Evolutionary conservation across 164 flowering plant genomes (phyloP).

Genomic region (Echeveria elegans): DNA sequence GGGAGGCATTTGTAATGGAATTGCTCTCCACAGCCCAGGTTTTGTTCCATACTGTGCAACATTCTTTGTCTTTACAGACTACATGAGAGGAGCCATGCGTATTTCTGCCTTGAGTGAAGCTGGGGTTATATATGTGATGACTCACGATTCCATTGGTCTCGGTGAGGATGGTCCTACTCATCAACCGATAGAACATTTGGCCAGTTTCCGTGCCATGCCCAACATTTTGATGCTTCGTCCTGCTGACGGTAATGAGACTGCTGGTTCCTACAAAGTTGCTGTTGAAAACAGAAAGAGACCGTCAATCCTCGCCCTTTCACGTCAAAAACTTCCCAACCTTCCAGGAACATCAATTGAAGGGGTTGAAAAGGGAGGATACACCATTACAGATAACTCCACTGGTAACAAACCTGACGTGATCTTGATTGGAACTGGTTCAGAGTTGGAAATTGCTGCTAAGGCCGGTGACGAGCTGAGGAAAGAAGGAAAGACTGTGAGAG

Average conservation of each 20-base stretch:
- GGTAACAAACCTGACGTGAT: slow-evolving; percentile 89
- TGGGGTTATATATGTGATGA: slow-evolving; percentile 92
- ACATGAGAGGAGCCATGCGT: slow-evolving; percentile 96
- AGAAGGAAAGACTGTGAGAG: slow-evolving; percentile 84
- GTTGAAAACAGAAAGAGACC: slow-evolving; percentile 74
- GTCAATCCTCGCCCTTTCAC: slow-evolving; percentile 83
- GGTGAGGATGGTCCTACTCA: slow-evolving; percentile 99
- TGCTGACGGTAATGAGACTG: slow-evolving; percentile 96
- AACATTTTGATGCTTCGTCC: slow-evolving; percentile 94
- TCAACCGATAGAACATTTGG: slow-evolving; percentile 96
- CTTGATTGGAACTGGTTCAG: slow-evolving; percentile 88
- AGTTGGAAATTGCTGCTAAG: slow-evolving; percentile 74
- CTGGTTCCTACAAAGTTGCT: slow-evolving; percentile 91
- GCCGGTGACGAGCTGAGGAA: slow-evolving; percentile 84
- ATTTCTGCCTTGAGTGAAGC: slow-evolving; percentile 78
- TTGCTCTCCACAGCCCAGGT: slow-evolving; percentile 88
- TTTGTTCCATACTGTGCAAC: slow-evolving; percentile 94
- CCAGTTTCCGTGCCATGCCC: slow-evolving; percentile 99
- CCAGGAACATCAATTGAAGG: slow-evolving; percentile 88
- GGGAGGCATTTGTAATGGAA: slow-evolving; percentile 97
- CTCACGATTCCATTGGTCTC: slow-evolving; percentile 95
- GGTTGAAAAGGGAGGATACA: slow-evolving; percentile 90
- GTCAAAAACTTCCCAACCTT: slow-evolving; percentile 83
- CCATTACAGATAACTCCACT: slow-evolving; percentile 68
- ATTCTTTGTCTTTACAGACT: slow-evolving; percentile 96